Conservation (phyloP, 1,139 yeast species). For the Taphrina deformans region DNA sequence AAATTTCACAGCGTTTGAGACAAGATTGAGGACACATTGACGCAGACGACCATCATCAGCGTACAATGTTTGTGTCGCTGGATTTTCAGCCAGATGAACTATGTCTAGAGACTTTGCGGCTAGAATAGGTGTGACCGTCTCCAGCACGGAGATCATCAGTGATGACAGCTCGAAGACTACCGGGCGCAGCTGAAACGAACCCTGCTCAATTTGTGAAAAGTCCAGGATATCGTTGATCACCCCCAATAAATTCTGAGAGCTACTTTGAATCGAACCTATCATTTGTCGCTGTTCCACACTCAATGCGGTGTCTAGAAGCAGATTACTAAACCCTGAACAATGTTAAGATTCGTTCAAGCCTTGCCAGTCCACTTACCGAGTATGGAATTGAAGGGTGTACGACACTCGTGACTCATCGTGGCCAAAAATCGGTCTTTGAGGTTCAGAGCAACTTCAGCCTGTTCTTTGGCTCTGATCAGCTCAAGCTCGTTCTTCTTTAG, state of each 20-base stretch:
- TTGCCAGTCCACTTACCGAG: conserved; percentile 50
- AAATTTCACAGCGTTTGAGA: conserved; percentile 84
- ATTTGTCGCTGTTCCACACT: conserved; percentile 88
- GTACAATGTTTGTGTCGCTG: conserved; percentile 57
- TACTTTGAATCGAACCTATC: conserved; percentile 81
- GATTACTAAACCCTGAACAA: conserved; percentile 69
- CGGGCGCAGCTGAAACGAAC: conserved; percentile 86
- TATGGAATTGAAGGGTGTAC: conserved; percentile 91
- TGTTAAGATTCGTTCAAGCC: neutral
- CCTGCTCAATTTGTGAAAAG: conserved; percentile 88
- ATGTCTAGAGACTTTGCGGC: conserved; percentile 78
- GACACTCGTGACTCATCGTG: conserved; percentile 86
- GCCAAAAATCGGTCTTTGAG: conserved; percentile 89
- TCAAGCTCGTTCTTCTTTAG: neutral
- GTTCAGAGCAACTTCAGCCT: conserved; percentile 84
- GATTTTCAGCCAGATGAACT: conserved; percentile 74
- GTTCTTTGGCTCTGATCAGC: conserved; percentile 51
- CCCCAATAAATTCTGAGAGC: conserved; percentile 78
- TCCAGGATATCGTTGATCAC: conserved; percentile 85
- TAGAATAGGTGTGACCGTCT: conserved; percentile 83
- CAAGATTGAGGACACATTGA: conserved; percentile 78
- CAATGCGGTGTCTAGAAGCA: conserved; percentile 79
- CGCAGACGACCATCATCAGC: conserved; percentile 84
- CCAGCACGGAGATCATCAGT: conserved; percentile 82
- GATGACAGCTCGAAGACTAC: conserved; percentile 81